Percentiles rank a stretch among this genome's conserved stretches.
Conservation (phyloP, 352 stramenopile genomes). For the Blastocystis sp. region DNA sequence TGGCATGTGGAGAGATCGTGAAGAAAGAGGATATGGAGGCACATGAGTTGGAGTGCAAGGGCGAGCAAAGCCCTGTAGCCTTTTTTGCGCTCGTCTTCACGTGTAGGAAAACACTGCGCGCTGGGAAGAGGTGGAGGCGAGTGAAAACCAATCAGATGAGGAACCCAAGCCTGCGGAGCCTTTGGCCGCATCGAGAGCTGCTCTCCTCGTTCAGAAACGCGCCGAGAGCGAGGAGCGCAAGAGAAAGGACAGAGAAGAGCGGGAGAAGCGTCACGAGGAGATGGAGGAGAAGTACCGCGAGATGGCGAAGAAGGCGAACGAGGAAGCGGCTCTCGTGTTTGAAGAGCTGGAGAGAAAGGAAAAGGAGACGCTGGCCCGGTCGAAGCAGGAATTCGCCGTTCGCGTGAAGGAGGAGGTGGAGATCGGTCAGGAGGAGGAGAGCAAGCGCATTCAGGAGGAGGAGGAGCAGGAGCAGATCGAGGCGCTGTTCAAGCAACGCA, state of each 20-base stretch:
- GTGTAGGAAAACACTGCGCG: not conserved
- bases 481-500: not conserved
- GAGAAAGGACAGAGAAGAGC: slow-evolving; percentile 23
- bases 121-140: not conserved
- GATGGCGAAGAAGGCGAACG: slow-evolving; percentile 24
- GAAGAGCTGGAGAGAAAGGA: not conserved
- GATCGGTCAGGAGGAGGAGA: not conserved
- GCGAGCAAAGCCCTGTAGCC: not conserved
- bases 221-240: slow-evolving; percentile 17
- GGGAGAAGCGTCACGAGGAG: slow-evolving; percentile 8
- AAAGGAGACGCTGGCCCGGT: not conserved
- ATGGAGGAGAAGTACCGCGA: slow-evolving; percentile 5
- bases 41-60: not conserved
- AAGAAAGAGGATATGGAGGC: not conserved
- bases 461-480: slow-evolving; percentile 8
- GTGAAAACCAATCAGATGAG: not conserved
- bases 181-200: too few species aligned
- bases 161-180: not conserved
- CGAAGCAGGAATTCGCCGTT: not conserved
- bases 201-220: not conserved
- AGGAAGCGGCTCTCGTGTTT: slow-evolving; percentile 2
- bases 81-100: not conserved
- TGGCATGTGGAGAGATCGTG: not conserved
- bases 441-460: not conserved
- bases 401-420: not conserved